Evolutionary conservation across 2,329 filamentous ascomycete genomes (phyloP), one percentile per base, ranked within the genome.

Genomic region (Pseudonectria foliicola): DNA sequence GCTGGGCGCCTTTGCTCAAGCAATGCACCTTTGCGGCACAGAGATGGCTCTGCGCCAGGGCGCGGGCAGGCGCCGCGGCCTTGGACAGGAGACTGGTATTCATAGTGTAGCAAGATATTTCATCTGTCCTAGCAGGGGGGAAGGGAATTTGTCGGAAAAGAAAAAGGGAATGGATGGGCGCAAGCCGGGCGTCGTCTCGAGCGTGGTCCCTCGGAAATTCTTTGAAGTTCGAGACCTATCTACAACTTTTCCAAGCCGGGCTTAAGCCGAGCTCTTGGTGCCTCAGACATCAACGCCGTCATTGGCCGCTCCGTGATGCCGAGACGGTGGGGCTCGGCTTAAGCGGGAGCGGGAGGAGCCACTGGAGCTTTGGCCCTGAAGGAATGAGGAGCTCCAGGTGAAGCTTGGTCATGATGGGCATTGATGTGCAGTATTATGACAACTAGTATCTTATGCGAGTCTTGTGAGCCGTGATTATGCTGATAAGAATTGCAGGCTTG

Each of bases 41-140:
- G 37, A 62, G 56, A 39, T 65, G 62, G 43, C 57, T 57, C 39
- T 66, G 65, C 37, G 66, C 63, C 40, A 73, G 52, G 43, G 63
- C 58, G 46, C 68, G 66, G 51, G 61, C 59, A 25, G 69, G 68
- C 46, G 62, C 57, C 43, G 61, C 61, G 31, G 65, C 63, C 57
- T 69, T 73, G 41, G 61, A 60, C 40, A 71, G 47, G 44, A 70
- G 50, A 50, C 56, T 66, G 27, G 68, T 59, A 51, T 70, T 72
- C 70, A 73, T 72, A 28, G 45, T 61, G 52, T 51, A 33, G 33
- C 35, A 41, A 39, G 48, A 37, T 39, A 39, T 48, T 48, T 52
- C 56, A 59, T 61, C 41, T 49, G 46, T 34, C 29, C 38, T 36
- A 34, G 43, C 31, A 31, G 37, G 27, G 42, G 43, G 26, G 37